Conservation (phyloP, 306 rosid species). For the Fragaria iinumae region DNA sequence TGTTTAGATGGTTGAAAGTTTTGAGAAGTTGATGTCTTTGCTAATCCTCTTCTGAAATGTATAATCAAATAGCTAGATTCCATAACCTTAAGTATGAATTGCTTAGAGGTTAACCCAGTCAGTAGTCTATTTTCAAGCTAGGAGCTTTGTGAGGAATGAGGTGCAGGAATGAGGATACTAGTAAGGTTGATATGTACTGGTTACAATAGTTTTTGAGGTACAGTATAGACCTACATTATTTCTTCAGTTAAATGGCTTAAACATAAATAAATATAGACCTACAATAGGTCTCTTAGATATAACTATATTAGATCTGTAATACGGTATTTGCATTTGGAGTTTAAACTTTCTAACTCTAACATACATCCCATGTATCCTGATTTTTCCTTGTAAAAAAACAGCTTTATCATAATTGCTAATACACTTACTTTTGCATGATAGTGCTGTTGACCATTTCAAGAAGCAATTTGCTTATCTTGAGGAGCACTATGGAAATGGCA, state of each 20-base stretch:
- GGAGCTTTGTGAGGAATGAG: neutral
- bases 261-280: neutral
- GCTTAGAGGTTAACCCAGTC: neutral
- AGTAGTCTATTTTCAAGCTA: neutral
- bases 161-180: neutral
- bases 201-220: neutral
- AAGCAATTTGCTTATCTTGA: conserved; percentile 98
- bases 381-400: neutral
- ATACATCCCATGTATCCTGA: neutral
- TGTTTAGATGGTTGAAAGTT: neutral
- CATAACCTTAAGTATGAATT: neutral
- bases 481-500: conserved; percentile 91
- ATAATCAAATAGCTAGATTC: neutral
- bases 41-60: neutral
- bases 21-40: neutral
- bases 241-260: neutral
- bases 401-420: neutral
- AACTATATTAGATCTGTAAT: neutral
- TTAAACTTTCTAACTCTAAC: neutral
- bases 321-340: neutral
- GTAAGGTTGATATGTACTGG: neutral
- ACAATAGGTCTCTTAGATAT: neutral
- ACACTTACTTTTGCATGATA: conserved; percentile 30
- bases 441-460: conserved; percentile 98
- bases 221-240: neutral